These are phyloP conservation scores for Letharia lupina DNA, from an alignment of 495 filamentous ascomycete species.

Conservation along the genomic window DNA sequence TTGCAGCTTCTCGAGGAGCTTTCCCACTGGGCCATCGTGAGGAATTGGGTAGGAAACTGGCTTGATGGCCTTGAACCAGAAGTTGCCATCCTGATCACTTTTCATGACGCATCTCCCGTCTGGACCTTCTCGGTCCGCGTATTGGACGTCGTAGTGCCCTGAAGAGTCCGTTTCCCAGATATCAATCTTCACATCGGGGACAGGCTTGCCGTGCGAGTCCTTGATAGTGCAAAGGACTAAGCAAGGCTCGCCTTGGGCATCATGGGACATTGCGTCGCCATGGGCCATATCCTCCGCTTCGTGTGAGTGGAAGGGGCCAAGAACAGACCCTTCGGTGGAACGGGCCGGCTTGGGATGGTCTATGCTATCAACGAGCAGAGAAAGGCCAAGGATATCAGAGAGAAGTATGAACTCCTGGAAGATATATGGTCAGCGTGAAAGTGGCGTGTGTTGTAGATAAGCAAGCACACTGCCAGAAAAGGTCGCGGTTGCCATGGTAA, in stretches of 20 bases:
- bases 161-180: slow-evolving; percentile 91
- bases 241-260: slow-evolving; percentile 60
- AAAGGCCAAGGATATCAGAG: slow-evolving; percentile 83
- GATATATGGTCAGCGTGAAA: neutral
- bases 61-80: slow-evolving; percentile 84
- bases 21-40: slow-evolving; percentile 80
- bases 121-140: slow-evolving; percentile 56
- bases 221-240: slow-evolving; percentile 69
- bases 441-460: neutral
- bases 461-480: neutral
- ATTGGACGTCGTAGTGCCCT: slow-evolving; percentile 87
- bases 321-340: slow-evolving; percentile 78
- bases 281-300: slow-evolving; percentile 59
- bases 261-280: slow-evolving; percentile 64
- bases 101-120: slow-evolving; percentile 76
- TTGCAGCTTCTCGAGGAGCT: slow-evolving; percentile 58
- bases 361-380: slow-evolving; percentile 81
- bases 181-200: slow-evolving; percentile 67
- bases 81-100: slow-evolving; percentile 59
- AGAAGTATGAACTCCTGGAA: slow-evolving; percentile 85
- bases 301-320: slow-evolving; percentile 91
- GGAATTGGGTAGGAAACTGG: slow-evolving; percentile 89
- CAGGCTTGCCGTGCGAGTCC: slow-evolving; percentile 58
- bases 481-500: neutral
- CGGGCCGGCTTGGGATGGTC: slow-evolving; percentile 76